Percentiles rank a stretch among this genome's conserved stretches.
Evolutionary conservation across 2,329 filamentous ascomycete species (phyloP).

Genomic region (Trichophyton simii): DNA sequence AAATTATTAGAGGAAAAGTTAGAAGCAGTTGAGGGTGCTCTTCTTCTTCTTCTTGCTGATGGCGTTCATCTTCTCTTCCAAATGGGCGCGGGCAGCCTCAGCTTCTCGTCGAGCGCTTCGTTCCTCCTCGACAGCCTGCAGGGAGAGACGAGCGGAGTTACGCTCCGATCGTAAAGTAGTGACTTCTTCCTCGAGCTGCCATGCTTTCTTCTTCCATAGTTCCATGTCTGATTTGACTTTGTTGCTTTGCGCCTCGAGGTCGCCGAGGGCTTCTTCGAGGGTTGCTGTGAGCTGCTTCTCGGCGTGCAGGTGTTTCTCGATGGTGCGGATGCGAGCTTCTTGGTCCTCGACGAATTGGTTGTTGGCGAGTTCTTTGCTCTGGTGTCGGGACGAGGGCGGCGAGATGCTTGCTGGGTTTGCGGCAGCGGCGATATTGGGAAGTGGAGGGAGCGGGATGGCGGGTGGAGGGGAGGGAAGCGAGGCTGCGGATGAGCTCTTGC

Average conservation of each 20-base stretch:
- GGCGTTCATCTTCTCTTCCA: conserved; percentile 90
- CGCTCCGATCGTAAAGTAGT: conserved; percentile 45
- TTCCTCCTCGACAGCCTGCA: conserved; percentile 94
- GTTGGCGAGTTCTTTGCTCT: conserved; percentile 67
- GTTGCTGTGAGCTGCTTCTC: conserved; percentile 95
- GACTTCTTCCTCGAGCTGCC: conserved; percentile 55
- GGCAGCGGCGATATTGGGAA: conserved; percentile 51
- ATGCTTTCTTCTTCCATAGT: conserved; percentile 75
- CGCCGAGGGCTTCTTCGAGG: conserved; percentile 86
- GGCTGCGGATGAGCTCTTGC: conserved; percentile 70
- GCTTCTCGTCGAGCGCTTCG: conserved; percentile 82
- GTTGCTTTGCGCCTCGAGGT: conserved; percentile 82
- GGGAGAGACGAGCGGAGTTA: conserved; percentile 47
- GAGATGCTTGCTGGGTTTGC: conserved; percentile 44
- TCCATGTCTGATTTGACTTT: conserved; percentile 87
- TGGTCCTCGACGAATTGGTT: conserved; percentile 87
- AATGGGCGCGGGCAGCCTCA: conserved; percentile 72
- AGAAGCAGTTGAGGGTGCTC: conserved; percentile 98
- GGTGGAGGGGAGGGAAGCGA: conserved; percentile 89
- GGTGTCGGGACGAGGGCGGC: conserved; percentile 53
- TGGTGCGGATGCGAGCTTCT: conserved; percentile 84
- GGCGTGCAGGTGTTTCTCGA: conserved; percentile 90
- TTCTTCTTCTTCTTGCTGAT: conserved; percentile 84
- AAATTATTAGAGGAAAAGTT: conserved; percentile 23
- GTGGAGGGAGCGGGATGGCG: conserved; percentile 84